These are phyloP conservation scores for Monascus purpureus DNA, from an alignment of 495 filamentous ascomycete species.

Conservation along the genomic window DNA sequence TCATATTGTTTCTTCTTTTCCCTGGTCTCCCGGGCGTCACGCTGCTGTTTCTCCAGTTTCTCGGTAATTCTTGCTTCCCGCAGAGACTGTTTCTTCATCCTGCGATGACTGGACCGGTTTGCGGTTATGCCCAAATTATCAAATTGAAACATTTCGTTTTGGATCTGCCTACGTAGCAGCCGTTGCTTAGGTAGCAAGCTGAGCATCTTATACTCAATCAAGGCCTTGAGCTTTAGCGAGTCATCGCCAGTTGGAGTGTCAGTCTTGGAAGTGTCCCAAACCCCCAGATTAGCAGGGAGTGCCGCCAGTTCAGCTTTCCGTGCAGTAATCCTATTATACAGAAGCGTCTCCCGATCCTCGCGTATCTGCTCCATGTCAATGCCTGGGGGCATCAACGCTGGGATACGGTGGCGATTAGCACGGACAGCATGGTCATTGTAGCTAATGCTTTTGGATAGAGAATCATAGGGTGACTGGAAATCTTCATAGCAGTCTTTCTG, in stretches of 20 bases:
- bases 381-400: conserved; percentile 79
- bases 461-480: conserved; percentile 52
- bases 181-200: conserved; percentile 74
- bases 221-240: conserved; percentile 69
- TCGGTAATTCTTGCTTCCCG: conserved; percentile 96
- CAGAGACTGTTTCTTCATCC: conserved; percentile 91
- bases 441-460: conserved; percentile 45
- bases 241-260: conserved; percentile 63
- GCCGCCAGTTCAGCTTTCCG: conserved; percentile 71
- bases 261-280: conserved; percentile 64
- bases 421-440: conserved; percentile 66
- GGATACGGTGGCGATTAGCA: conserved; percentile 59
- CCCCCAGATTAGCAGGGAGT: conserved; percentile 65
- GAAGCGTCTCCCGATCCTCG: conserved; percentile 70
- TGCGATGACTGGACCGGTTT: conserved; percentile 74
- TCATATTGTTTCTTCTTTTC: conserved; percentile 95
- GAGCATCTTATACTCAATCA: conserved; percentile 87
- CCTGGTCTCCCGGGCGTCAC: conserved; percentile 80
- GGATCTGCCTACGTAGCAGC: conserved; percentile 68
- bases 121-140: conserved; percentile 92
- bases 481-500: conserved; percentile 40
- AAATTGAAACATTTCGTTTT: conserved; percentile 78
- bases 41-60: conserved; percentile 96
- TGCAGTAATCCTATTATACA: conserved; percentile 78
- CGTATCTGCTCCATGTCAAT: conserved; percentile 62